Evolutionary conservation across 164 flowering plant genomes (phyloP).

Genomic region (Paratinospora sagittata): DNA sequence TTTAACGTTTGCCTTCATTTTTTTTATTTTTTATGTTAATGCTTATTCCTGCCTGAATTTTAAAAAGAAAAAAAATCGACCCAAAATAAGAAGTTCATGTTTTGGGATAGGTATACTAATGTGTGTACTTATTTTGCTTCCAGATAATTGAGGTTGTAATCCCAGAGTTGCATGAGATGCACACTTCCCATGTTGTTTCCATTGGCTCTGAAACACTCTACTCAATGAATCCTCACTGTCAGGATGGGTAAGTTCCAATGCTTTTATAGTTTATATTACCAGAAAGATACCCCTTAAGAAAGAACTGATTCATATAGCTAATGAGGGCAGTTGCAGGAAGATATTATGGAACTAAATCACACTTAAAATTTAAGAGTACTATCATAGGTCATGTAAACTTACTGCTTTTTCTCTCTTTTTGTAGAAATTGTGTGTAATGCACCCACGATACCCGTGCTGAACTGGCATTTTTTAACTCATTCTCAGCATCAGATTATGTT

Average conservation of each 20-base stretch:
- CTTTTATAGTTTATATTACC: not conserved
- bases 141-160: constrained; percentile 71
- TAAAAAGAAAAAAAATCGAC: not conserved
- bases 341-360: too few species aligned
- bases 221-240: constrained; percentile 54
- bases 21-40: not conserved
- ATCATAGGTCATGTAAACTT: not conserved
- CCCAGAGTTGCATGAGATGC: constrained; percentile 92
- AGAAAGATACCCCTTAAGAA: not conserved
- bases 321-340: too few species aligned
- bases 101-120: not conserved
- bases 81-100: not conserved
- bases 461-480: constrained; percentile 62
- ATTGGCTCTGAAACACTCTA: constrained; percentile 72
- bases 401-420: not conserved
- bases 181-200: constrained; percentile 75
- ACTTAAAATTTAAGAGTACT: not conserved
- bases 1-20: not conserved
- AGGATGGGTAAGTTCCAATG: constrained; percentile 58
- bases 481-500: constrained; percentile 79
- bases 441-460: constrained; percentile 73
- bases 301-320: not conserved
- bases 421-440: constrained; percentile 45
- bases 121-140: constrained; percentile 8
- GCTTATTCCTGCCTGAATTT: not conserved